These are phyloP conservation scores for Golubevia pallescens DNA, from an alignment of 1,284 basidiomycete genomes.

Conservation along the genomic window DNA sequence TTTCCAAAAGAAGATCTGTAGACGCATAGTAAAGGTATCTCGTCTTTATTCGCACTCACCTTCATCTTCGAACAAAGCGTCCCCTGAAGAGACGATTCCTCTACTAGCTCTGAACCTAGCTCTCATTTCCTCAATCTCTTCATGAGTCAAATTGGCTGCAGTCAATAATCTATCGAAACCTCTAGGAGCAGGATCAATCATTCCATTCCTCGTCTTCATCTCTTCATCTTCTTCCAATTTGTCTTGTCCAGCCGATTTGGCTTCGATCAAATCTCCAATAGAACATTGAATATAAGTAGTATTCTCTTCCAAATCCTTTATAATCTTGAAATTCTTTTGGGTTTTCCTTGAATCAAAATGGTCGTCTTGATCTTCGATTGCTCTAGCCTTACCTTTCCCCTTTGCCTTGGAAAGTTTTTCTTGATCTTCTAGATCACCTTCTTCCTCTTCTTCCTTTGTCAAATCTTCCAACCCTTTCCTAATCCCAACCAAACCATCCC, in stretches of 20 bases:
- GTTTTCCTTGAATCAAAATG: too few relatives aligned
- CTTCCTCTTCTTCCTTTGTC: not conserved
- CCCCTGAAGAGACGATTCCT: not conserved
- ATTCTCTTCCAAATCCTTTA: not conserved
- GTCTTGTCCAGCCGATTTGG: not conserved
- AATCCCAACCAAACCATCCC: not conserved
- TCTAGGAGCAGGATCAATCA: constrained; percentile 1
- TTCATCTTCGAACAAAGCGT: constrained; percentile 1
- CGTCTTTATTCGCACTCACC: not conserved
- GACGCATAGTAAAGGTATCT: not conserved
- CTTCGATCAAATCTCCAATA: constrained; percentile 15
- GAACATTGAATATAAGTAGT: constrained; percentile 32
- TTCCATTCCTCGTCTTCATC: constrained; percentile 1
- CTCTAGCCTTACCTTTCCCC: constrained; percentile 16
- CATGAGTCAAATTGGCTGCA: constrained; percentile 15
- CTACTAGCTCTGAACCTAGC: not conserved
- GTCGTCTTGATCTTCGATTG: constrained; percentile 14
- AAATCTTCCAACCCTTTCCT: not conserved
- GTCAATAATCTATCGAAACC: constrained; percentile 26
- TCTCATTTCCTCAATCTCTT: constrained; percentile 23
- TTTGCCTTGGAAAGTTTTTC: not conserved
- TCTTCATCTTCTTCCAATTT: not conserved
- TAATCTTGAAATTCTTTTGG: not conserved
- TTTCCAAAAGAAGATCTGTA: not conserved
- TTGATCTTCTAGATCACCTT: not conserved